Base-by-base conservation (phyloP, 2,329 filamentous ascomycete genomes). In the Tolypocladium tropicale region DNA sequence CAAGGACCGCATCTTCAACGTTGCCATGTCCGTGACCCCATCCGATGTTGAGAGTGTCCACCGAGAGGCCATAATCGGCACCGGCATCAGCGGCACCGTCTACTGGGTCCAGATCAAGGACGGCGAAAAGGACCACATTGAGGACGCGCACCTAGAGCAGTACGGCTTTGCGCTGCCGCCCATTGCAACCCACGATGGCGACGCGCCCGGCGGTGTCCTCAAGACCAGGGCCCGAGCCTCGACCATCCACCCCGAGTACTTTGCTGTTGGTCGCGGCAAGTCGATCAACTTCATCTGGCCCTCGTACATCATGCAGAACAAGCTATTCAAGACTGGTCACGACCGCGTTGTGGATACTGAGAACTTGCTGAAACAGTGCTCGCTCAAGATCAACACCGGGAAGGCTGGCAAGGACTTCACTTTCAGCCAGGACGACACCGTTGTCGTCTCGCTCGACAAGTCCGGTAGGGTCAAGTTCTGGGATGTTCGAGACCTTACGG, bases 341-440 rank as follows among this genome's bases (percentile, higher is more conserved):
- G 83, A 85, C 63, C 82, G 83, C 48, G 76, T 85, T 54, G 90
- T 96, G 59, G 89, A 96, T 68, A 94, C 89, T 0, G 91, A 96
- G 68, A 88, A 85, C 67, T 90, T 95, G 60, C 83, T 94, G 62
- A 86, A 86, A 67, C 88, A 96, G 68, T 92, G 89, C 66, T 89
- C 89, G 52, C 77, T 97, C 61, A 95, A 92, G 73, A 96, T 99
- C 72, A 90, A 93, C 63, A 97, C 92, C 59, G 94, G 93, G 63
- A 99, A 99, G 77, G 93, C 94, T 62, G 94, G 92, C 60, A 99
- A 99, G 72, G 94, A 99, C 70, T 99, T 99, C 70, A 88, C 86
- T 51, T 99, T 99, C 74, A 96, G 93, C 71, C 92, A 95, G 70
- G 94, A 99, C 70, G 94, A 99, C 70, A 89, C 88, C 2, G 86